phyloP scores from a whole-genome alignment of 2,329 filamentous ascomycete species.

The Hawksworthiomyces lignivorus region DNA sequence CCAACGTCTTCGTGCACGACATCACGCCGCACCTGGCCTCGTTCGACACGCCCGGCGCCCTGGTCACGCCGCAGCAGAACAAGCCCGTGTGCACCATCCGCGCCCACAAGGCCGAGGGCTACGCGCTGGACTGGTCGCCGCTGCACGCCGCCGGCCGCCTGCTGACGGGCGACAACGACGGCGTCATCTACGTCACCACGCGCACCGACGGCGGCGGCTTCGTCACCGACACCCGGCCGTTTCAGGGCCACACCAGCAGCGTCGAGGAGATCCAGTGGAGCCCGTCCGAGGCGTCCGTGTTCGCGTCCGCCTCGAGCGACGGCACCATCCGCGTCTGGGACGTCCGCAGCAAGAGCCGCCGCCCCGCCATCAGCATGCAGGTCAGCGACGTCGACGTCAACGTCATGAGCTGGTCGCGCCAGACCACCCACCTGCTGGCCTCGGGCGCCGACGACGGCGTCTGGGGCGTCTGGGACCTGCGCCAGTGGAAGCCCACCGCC shows the following conservation, averaged over 20 bases:
- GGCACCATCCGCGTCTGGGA: slow-evolving; percentile 97
- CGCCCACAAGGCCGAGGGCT: slow-evolving; percentile 89
- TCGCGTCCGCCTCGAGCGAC: slow-evolving; percentile 88
- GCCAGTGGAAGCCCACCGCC: slow-evolving; percentile 75
- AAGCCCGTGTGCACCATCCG: slow-evolving; percentile 82
- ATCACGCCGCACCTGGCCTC: slow-evolving; percentile 81
- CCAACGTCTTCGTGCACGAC: slow-evolving; percentile 86
- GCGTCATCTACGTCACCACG: slow-evolving; percentile 81
- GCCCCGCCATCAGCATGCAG: slow-evolving; percentile 79
- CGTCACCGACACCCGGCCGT: slow-evolving; percentile 76
- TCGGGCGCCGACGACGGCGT: slow-evolving; percentile 88
- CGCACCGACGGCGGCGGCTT: slow-evolving; percentile 82
- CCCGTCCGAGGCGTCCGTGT: slow-evolving; percentile 85
- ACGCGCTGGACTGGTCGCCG: slow-evolving; percentile 95
- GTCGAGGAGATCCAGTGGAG: slow-evolving; percentile 98
- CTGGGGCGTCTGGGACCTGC: slow-evolving; percentile 94
- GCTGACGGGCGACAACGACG: slow-evolving; percentile 84
- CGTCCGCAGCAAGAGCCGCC: slow-evolving; percentile 79
- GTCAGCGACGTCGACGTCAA: slow-evolving; percentile 85
- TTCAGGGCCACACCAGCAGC: slow-evolving; percentile 74
- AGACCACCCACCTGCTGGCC: slow-evolving; percentile 82
- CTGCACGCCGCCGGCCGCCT: slow-evolving; percentile 74
- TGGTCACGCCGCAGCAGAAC: slow-evolving; percentile 73
- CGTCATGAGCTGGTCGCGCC: slow-evolving; percentile 88
- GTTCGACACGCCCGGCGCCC: slow-evolving; percentile 81